Base-by-base conservation (phyloP, 23 red algal species). In the Cyanidioschyzon merolae region DNA sequence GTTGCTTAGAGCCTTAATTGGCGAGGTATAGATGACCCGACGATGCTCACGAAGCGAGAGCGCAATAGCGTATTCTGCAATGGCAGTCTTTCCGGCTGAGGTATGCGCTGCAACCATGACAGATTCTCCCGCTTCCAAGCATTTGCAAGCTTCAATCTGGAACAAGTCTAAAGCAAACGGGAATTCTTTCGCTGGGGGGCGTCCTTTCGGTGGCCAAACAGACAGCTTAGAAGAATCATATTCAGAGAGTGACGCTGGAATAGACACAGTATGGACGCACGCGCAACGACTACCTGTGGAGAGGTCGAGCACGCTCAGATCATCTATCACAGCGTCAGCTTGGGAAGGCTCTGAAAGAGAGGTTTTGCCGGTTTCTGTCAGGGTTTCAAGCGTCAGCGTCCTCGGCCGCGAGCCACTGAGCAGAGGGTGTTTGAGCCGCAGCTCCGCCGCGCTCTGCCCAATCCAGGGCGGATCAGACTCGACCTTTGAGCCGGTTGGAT, bases 51-150 rank as follows among this genome's bases (percentile, higher is more conserved):
- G 75, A 3, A 89, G 59, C 30, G 88, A 82, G 40, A 91, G 32
- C 1, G 94, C 88, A n/a, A 98, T 89, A 0, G 94, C 94, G 79
- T 98, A 98, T 82, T 98, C 94, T 1, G 94, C 94, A 25, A 98
- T 83, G 16, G 84, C 94, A 1, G 94, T 98, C 67, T 98, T 98
- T 1, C 94, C 94, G 31, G 94, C 94, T 1, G 88, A 91, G 27
- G 94, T 98, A 57, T 98, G 94, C 1, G 94, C 94, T 1, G 94
- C 82, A 0, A 98, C 94, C 37, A 98, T 77, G 50, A 98, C 88
- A 17, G 79, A 89, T 79, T 98, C 94, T 50, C 88, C 81, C 0
- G 74, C 67, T 76, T 98, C 94, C 27, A 98, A 39, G 57, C 89
- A 90, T 24, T 81, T 84, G 24, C 90, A 77, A 40, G 85, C 83